A percentile compares a stretch with the other conserved stretches of the same genome.
Conservation (phyloP, 2,329 filamentous ascomycete genomes). For the Colletotrichum kahawae region DNA sequence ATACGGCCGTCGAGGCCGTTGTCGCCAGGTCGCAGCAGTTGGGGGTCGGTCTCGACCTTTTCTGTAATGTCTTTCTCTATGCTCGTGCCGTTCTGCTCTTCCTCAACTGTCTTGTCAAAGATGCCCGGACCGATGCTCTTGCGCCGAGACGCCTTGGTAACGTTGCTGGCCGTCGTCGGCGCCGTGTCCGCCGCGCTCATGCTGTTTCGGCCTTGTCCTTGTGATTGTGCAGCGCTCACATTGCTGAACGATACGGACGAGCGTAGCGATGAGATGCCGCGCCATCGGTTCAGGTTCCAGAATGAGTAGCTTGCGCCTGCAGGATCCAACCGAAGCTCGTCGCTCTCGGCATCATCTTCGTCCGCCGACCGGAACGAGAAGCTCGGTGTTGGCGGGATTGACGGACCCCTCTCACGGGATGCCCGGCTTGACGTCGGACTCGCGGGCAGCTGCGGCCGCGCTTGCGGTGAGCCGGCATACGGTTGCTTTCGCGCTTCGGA, state of each 20-base stretch:
- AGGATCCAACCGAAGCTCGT: slow-evolving; percentile 40
- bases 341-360: slow-evolving; percentile 45
- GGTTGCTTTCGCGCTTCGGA: slow-evolving; percentile 52
- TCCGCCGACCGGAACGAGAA: slow-evolving; percentile 53
- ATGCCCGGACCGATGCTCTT: slow-evolving; percentile 27
- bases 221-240: neutral
- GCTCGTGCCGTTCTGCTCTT: neutral
- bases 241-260: slow-evolving; percentile 14
- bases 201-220: slow-evolving; percentile 5
- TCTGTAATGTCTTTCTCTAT: neutral
- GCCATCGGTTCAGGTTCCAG: slow-evolving; percentile 64
- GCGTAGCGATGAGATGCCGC: slow-evolving; percentile 37
- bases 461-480: slow-evolving; percentile 36
- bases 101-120: slow-evolving; percentile 17
- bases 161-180: neutral
- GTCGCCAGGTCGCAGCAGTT: slow-evolving; percentile 20
- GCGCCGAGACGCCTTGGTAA: slow-evolving; percentile 26
- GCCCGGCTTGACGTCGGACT: slow-evolving; percentile 45
- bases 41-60: slow-evolving; percentile 6
- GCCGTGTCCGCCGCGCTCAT: slow-evolving; percentile 13
- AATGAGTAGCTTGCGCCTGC: slow-evolving; percentile 52
- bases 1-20: slow-evolving; percentile 32
- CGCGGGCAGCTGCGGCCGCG: slow-evolving; percentile 27
- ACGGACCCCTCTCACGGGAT: slow-evolving; percentile 26
- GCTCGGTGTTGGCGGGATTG: slow-evolving; percentile 57